Conservation (phyloP, 805 yeast species). For the Isabelozyma gotoi region DNA sequence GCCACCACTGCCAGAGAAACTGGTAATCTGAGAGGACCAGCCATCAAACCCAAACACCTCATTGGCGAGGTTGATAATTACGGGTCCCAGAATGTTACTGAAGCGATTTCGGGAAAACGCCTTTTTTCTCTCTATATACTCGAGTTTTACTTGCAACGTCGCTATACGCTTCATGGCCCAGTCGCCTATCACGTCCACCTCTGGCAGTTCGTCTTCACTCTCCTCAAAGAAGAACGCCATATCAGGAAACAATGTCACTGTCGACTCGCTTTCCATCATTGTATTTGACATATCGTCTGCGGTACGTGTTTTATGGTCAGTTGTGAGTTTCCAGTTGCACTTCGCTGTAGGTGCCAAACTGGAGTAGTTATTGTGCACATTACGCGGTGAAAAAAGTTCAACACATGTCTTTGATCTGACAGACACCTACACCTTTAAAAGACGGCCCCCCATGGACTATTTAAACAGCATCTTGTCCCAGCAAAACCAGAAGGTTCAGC, state of each 20-base stretch:
- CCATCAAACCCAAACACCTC: slow-evolving; percentile 57
- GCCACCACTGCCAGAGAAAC: too few species aligned
- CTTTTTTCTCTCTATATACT: slow-evolving; percentile 23
- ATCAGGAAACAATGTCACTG: slow-evolving; percentile 22
- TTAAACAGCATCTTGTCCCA: slow-evolving; percentile 35
- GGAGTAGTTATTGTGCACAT: background rate
- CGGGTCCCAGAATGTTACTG: background rate
- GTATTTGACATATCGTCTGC: background rate
- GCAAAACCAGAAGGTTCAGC: slow-evolving; percentile 33
- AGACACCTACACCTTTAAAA: too few species aligned
- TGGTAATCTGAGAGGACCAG: slow-evolving; percentile 49
- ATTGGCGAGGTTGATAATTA: slow-evolving; percentile 44
- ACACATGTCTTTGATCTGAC: too few species aligned
- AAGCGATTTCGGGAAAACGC: slow-evolving; percentile 3
- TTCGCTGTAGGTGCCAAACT: background rate
- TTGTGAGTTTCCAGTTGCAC: too few species aligned
- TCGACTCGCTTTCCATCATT: background rate
- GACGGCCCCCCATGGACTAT: slow-evolving; percentile 36
- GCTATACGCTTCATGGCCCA: slow-evolving; percentile 54
- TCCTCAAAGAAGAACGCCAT: slow-evolving; percentile 17
- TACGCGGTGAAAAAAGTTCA: background rate
- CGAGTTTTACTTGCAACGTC: slow-evolving; percentile 47
- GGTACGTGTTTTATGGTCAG: too few species aligned
- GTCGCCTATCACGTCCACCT: slow-evolving; percentile 25
- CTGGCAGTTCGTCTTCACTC: slow-evolving; percentile 8